Conservation (phyloP, 1,139 yeast genomes). For the Williopsis jadinii region DNA sequence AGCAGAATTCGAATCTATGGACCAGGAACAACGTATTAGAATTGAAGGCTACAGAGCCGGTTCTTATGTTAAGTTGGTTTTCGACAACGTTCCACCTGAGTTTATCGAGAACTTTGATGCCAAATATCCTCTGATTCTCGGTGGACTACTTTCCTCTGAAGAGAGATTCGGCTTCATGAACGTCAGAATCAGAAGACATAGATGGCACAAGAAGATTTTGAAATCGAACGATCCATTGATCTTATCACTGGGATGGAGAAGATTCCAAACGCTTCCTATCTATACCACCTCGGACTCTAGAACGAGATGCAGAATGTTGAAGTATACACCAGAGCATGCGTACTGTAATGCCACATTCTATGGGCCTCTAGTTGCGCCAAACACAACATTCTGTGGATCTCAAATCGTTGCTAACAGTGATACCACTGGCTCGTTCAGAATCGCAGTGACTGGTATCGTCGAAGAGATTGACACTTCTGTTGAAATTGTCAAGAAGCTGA, state of each 20-base stretch:
- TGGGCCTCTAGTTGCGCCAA: constrained; percentile 96
- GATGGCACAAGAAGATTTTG: constrained; percentile 97
- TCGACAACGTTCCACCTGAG: constrained; percentile 83
- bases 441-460: constrained; percentile 96
- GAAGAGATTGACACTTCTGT: constrained; percentile 84
- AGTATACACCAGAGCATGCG: constrained; percentile 97
- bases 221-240: constrained; percentile 95
- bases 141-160: constrained; percentile 87
- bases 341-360: constrained; percentile 94
- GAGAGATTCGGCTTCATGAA: constrained; percentile 89
- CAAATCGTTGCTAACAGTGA: constrained; percentile 78
- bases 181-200: constrained; percentile 92
- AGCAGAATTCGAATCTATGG: constrained; percentile 69
- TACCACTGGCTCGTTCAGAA: constrained; percentile 86
- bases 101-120: constrained; percentile 85
- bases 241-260: constrained; percentile 93
- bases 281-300: constrained; percentile 96
- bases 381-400: constrained; percentile 95
- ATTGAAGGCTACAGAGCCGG: constrained; percentile 95
- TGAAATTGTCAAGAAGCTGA: constrained; percentile 92
- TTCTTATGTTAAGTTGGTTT: constrained; percentile 84
- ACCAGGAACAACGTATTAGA: constrained; percentile 62
- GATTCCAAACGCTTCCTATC: constrained; percentile 94
- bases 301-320: constrained; percentile 95
- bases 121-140: constrained; percentile 74